Evolutionary conservation across 2,329 filamentous ascomycete genomes (phyloP), one percentile per base, ranked within the genome.

Genomic region (Lecanoromycetidae sp.): DNA sequence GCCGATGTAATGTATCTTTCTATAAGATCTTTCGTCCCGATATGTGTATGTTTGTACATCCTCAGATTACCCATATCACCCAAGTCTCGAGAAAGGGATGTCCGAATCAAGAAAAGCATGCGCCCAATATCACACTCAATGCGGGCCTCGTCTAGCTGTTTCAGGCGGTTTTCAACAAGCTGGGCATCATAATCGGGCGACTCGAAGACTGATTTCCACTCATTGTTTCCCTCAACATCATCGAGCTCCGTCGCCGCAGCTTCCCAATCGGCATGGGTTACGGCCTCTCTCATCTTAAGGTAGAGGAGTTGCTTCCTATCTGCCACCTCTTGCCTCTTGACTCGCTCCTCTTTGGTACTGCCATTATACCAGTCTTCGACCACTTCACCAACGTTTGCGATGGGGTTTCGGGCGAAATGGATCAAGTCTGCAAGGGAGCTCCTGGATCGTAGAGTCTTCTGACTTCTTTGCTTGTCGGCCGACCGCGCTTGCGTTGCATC

Each of bases 1-100:
- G 85, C 81, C 1, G 85, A 87, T 41, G 83, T 77, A 52, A 94
- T 88, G 57, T 95, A 95, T 27, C 77, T 73, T 64, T 95, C 88
- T 52, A 94, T 90, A 53, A 94, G 66, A 50, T 75, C 72, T 66
- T 95, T 95, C 7, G 88, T 94, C 4, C 88, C 90, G 12, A 86
- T 75, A 59, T 91, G 81, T 0, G 84, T 84, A 60, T 91, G 84
- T 46, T 80, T 80, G 66, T 95, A 95, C 2, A 95, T 71, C 44
- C 80, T 75, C 34, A 82, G 74, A 58, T 87, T 84, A 52, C 84
- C 86, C 82, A 95, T 94, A 43, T 83, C 84, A 6, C 86, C 88
- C 8, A 94, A 68, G 56, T 88, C 81, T 36, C 88, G 80, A 32
- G 82, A 86, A 40, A 95, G 66, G 1, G 84, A 74, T 1, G 87